Conservation (phyloP, 106 monocot species). For the Triglochin maritima region DNA sequence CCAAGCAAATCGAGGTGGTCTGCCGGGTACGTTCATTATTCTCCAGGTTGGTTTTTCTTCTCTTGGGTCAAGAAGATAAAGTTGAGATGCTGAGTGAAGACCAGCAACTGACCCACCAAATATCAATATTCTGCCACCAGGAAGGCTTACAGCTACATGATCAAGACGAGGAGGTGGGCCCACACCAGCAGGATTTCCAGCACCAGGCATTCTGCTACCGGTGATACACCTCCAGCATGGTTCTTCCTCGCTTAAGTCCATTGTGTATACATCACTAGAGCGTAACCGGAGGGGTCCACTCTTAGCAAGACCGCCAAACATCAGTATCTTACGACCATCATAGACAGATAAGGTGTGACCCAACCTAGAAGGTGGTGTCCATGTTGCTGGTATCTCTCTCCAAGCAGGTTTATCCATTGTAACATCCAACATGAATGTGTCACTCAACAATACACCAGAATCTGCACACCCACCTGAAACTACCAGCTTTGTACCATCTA, state of each 20-base stretch:
- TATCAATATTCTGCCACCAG: constrained; percentile 59
- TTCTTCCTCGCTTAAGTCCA: constrained; percentile 67
- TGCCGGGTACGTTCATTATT: constrained; percentile 68
- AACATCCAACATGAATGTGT: constrained; percentile 69
- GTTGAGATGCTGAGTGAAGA: constrained; percentile 82
- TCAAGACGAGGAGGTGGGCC: constrained; percentile 79
- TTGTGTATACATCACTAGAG: constrained; percentile 74
- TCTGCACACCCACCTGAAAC: constrained; percentile 90
- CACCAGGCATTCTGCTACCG: constrained; percentile 74
- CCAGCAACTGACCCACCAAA: constrained; percentile 87
- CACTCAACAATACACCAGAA: constrained; percentile 74
- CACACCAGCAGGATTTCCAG: constrained; percentile 64
- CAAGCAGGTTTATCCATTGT: constrained; percentile 68
- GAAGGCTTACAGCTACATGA: constrained; percentile 76
- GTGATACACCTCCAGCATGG: constrained; percentile 74
- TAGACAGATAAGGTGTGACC: constrained; percentile 79
- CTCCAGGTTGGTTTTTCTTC: constrained; percentile 88
- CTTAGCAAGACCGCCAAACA: constrained; percentile 90
- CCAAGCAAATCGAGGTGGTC: constrained; percentile 81
- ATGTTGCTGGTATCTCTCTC: constrained; percentile 69
- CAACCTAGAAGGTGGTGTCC: constrained; percentile 74
- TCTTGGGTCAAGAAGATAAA: constrained; percentile 70
- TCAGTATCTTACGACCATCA: constrained; percentile 59
- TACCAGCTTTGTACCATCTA: constrained; percentile 73
- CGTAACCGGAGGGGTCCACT: constrained; percentile 66